Evolutionary conservation across 164 flowering plant species (phyloP), one percentile per base, ranked within the genome.

Genomic region (Vitis labrusca): DNA sequence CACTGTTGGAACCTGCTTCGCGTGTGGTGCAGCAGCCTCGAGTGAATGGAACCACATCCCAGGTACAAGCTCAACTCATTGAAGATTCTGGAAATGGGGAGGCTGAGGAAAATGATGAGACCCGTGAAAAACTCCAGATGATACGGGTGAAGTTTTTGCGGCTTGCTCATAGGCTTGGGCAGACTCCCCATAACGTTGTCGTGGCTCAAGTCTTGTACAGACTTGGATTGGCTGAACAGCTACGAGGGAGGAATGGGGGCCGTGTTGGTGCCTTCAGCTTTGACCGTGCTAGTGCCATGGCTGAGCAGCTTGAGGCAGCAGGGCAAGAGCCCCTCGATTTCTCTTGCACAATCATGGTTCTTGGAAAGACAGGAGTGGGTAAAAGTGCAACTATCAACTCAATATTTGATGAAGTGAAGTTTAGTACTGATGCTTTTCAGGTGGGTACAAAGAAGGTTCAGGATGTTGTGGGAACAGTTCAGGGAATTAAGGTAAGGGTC

Each of bases 321-420:
- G 94, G 90, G 30, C 91, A 86, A 72, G 98, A 91, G 53, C 87
- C 96, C 19, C 89, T 95, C 66, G 98, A 95, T 83, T 95, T 93
- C 70, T 85, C 97, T 63, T 95, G 98, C 80, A 95, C 98, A 8
- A 90, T 95, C 32, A 90, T 95, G 98, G 96, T 95, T 74, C 83
- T 95, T 69, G 99, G 99, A 48, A 95, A 95, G 79, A 79, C 92
- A 0, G 99, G 99, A 44, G 98, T 95, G 69, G 99, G 99, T 68
- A 95, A 95, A 81, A 95, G 98, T 84, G 96, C 99, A 57, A 95
- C 99, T 65, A 91, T 93, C 70, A 95, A 95, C 79, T 95, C 99
- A 6, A 95, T 95, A 69, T 95, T 95, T 75, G 99, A 93, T 78
- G 97, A 95, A 67, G 82, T 79, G n/a, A 93, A 84, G 81, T 93